These are phyloP conservation scores for Colletotrichum lindemuthianum DNA, from an alignment of 2,329 filamentous ascomycete genomes.

Conservation along the genomic window DNA sequence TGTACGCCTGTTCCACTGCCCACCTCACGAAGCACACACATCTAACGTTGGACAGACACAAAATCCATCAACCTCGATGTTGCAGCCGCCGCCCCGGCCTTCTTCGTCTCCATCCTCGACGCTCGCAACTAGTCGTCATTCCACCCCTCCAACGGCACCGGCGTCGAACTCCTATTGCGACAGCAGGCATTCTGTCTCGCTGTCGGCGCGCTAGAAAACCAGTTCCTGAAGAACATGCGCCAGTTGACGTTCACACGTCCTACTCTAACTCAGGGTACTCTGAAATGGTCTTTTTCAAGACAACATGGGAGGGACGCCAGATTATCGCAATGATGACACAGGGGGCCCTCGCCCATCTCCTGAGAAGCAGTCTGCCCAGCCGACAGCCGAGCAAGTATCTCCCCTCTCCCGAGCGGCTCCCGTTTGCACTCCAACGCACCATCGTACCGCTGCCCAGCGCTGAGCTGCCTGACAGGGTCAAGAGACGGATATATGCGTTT, in stretches of 20 bases:
- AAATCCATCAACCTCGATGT: neutral
- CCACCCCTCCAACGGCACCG: neutral
- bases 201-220: neutral
- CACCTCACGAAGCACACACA: neutral
- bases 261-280: neutral
- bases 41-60: neutral
- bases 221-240: neutral
- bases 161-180: neutral
- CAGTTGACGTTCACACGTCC: neutral
- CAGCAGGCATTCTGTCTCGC: constrained; percentile 9
- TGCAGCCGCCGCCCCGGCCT: neutral
- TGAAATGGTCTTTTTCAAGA: constrained; percentile 1
- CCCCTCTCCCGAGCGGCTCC: neutral
- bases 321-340: neutral
- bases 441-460: neutral
- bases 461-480: neutral
- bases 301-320: constrained; percentile 2
- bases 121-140: neutral
- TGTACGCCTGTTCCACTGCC: neutral
- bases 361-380: neutral
- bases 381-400: neutral
- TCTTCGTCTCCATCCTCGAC: neutral
- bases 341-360: neutral
- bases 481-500: neutral
- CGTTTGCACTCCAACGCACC: neutral